Percentiles rank a stretch among this genome's conserved stretches.
Conservation (phyloP, 2,329 filamentous ascomycete genomes). For the Amesomyces nigricolor region DNA sequence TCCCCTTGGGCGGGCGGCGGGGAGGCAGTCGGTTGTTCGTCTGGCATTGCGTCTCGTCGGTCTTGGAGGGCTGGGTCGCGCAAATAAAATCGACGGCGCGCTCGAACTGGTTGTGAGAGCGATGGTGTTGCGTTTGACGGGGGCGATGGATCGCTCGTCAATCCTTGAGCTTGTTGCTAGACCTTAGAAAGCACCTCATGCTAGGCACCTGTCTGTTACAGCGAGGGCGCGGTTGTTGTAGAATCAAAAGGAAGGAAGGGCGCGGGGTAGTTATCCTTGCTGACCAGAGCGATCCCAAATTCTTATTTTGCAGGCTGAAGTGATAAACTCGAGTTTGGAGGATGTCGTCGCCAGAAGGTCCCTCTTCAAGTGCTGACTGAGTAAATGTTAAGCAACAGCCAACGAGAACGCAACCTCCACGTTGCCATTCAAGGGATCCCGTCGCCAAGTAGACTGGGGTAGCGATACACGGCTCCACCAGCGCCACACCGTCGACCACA, state of each 20-base stretch:
- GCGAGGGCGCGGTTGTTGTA: background rate
- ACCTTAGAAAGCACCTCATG: conserved; percentile 8
- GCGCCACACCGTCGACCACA: background rate
- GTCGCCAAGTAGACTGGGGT: conserved; percentile 1
- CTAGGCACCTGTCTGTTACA: conserved; percentile 1
- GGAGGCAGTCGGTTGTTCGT: conserved; percentile 14
- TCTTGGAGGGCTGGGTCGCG: background rate
- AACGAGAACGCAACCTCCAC: conserved; percentile 23
- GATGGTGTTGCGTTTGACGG: background rate
- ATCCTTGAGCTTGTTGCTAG: background rate
- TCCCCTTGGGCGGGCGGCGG: conserved; percentile 5
- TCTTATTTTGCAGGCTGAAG: background rate
- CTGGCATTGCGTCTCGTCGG: conserved; percentile 18
- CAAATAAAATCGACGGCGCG: background rate
- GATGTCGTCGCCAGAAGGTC: background rate
- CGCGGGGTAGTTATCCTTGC: background rate
- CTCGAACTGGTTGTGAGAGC: background rate
- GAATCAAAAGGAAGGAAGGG: background rate
- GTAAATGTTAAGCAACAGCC: background rate
- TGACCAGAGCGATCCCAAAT: background rate
- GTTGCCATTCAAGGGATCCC: conserved; percentile 20
- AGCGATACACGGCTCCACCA: conserved; percentile 16
- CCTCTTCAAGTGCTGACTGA: background rate
- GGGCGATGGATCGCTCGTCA: conserved; percentile 1
- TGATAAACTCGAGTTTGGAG: background rate